Percentiles rank a stretch among this genome's conserved stretches.
phyloP scores from a whole-genome alignment of 805 yeast species.

The Saccharomycopsis sp. region DNA sequence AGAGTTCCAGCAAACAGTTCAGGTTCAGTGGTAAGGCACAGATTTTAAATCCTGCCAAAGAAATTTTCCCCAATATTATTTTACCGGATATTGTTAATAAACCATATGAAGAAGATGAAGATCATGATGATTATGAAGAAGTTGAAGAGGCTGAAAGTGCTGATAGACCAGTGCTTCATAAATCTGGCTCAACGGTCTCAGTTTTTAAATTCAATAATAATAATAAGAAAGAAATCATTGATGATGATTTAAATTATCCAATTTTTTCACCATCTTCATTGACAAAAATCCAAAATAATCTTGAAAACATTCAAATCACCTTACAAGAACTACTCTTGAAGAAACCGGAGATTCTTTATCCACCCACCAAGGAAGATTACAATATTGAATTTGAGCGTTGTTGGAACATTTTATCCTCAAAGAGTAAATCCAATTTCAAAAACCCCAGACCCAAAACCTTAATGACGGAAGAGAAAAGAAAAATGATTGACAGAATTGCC shows the following conservation, averaged over 20 bases:
- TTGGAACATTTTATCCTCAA: constrained; percentile 52
- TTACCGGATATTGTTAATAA: constrained; percentile 26
- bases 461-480: constrained; percentile 43
- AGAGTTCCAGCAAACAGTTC: constrained; percentile 51
- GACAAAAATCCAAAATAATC: constrained; percentile 6
- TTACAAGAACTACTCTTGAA: no score
- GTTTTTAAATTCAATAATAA: constrained; percentile 6
- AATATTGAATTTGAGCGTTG: constrained; percentile 46
- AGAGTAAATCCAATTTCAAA: constrained; percentile 53
- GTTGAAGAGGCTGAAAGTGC: background rate
- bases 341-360: constrained; percentile 18
- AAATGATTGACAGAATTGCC: constrained; percentile 55
- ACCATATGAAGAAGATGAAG: constrained; percentile 15
- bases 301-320: no score
- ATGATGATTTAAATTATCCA: constrained; percentile 8
- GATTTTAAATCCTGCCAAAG: constrained; percentile 25
- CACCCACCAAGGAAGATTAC: constrained; percentile 61
- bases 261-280: constrained; percentile 12
- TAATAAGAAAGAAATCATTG: background rate
- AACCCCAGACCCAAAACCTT: constrained; percentile 64
- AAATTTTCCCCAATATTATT: constrained; percentile 9
- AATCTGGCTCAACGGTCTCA: constrained; percentile 1
- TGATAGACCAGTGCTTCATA: constrained; percentile 10
- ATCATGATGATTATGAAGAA: constrained; percentile 5
- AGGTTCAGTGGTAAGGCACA: constrained; percentile 61